Evolutionary conservation across 78 protist genomes (phyloP).

Genomic region (Anaeramoeba flamelloides): DNA sequence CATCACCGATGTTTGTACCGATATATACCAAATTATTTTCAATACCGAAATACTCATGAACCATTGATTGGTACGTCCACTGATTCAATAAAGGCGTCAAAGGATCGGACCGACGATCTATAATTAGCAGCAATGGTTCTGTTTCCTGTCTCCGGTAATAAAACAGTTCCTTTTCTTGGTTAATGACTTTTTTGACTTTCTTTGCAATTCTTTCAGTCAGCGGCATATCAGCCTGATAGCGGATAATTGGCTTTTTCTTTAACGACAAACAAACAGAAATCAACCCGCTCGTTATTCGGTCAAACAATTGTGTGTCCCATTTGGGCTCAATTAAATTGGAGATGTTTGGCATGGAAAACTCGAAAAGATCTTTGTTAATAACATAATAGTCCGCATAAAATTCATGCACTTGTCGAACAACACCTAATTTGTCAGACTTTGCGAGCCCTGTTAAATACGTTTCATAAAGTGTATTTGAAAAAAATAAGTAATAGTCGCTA

Average conservation of each 20-base stretch:
- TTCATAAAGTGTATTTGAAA: conserved; percentile 46
- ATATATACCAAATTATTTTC: conserved; percentile 50
- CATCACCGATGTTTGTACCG: neutral
- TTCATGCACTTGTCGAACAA: conserved; percentile 59
- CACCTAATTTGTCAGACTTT: conserved; percentile 60
- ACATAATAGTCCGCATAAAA: conserved; percentile 63
- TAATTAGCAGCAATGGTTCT: conserved; percentile 54
- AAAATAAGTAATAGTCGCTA: conserved; percentile 68
- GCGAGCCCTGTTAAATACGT: conserved; percentile 47
- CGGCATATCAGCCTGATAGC: conserved; percentile 26
- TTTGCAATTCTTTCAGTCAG: conserved; percentile 11
- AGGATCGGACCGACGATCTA: conserved; percentile 63
- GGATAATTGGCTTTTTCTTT: conserved; percentile 31
- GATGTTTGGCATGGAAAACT: conserved; percentile 30
- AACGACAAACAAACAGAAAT: conserved; percentile 24
- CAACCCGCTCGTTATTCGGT: conserved; percentile 18
- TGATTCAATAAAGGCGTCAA: conserved; percentile 82
- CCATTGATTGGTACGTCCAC: conserved; percentile 88
- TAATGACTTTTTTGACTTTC: conserved; percentile 15
- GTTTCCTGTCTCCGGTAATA: conserved; percentile 36
- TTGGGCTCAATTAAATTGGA: neutral
- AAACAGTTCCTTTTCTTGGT: conserved; percentile 39
- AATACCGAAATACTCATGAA: conserved; percentile 74
- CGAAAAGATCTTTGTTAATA: conserved; percentile 34
- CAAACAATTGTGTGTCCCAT: neutral